These are phyloP conservation scores for Pseudocercospora crystallina DNA, from an alignment of 2,329 filamentous ascomycete genomes.

Conservation along the genomic window DNA sequence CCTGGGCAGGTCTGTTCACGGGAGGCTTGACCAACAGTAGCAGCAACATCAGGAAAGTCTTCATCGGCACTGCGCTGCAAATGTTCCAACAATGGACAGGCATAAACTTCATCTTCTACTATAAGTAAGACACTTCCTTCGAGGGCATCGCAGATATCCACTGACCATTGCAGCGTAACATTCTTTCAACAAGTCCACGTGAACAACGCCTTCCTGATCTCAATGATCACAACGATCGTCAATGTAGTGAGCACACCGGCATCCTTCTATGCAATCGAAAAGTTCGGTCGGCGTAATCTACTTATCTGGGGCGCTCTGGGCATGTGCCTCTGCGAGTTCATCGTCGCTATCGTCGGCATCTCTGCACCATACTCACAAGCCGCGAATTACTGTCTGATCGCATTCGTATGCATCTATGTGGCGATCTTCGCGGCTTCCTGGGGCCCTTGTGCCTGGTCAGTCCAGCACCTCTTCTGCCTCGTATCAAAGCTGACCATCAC, in stretches of 20 bases:
- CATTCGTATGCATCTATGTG: slow-evolving; percentile 89
- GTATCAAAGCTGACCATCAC: neutral
- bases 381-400: slow-evolving; percentile 61
- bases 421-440: slow-evolving; percentile 88
- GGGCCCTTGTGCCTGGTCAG: slow-evolving; percentile 34
- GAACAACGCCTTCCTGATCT: slow-evolving; percentile 75
- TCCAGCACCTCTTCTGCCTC: neutral
- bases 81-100: slow-evolving; percentile 67
- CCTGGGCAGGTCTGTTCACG: slow-evolving; percentile 54
- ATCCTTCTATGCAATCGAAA: slow-evolving; percentile 86
- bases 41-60: slow-evolving; percentile 50
- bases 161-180: slow-evolving; percentile 51
- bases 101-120: slow-evolving; percentile 80
- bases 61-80: slow-evolving; percentile 48
- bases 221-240: slow-evolving; percentile 82
- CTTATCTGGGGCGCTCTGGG: slow-evolving; percentile 74
- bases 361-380: slow-evolving; percentile 45
- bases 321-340: slow-evolving; percentile 83
- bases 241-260: slow-evolving; percentile 83
- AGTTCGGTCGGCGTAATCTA: slow-evolving; percentile 74
- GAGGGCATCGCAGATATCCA: neutral
- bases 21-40: slow-evolving; percentile 54
- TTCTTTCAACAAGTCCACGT: slow-evolving; percentile 82
- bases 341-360: slow-evolving; percentile 65
- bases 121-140: slow-evolving; percentile 3